Percentiles rank a stretch among this genome's conserved stretches.
phyloP scores from a whole-genome alignment of 805 yeast genomes.

The Hyphopichia homilentoma region DNA sequence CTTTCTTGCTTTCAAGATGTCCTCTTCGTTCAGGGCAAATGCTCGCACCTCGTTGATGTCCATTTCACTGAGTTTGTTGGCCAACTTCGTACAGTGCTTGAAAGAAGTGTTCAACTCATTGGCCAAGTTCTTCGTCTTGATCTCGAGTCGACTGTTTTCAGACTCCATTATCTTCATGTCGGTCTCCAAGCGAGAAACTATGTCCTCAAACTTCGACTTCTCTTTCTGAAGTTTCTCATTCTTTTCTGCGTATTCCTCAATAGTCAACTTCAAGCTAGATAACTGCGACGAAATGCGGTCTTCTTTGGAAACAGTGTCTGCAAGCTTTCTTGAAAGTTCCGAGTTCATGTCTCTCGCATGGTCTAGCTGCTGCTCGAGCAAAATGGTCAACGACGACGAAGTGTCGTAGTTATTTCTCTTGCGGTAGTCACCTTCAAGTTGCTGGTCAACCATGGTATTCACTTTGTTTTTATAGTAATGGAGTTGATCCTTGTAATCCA shows the following conservation, averaged over 20 bases:
- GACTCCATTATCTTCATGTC: conserved; percentile 21
- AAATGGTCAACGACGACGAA: conserved; percentile 14
- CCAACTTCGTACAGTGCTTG: conserved; percentile 27
- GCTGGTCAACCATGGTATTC: conserved; percentile 16
- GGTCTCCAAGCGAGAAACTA: conserved; percentile 24
- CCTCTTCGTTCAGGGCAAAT: conserved; percentile 23
- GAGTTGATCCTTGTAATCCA: conserved; percentile 32
- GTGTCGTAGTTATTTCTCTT: conserved; percentile 6
- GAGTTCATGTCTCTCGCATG: conserved; percentile 23
- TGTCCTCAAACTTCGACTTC: conserved; percentile 21
- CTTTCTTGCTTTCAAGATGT: conserved; percentile 2
- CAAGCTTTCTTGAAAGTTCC: conserved; percentile 20
- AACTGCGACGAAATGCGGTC: conserved; percentile 13
- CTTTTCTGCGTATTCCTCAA: conserved; percentile 16
- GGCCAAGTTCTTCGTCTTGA: conserved; percentile 20
- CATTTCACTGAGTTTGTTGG: conserved; percentile 19
- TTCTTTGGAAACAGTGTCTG: conserved; percentile 17
- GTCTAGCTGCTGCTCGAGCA: conserved; percentile 32
- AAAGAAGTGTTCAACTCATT: conserved; percentile 28
- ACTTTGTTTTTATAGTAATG: conserved; percentile 27
- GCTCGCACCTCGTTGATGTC: conserved; percentile 26
- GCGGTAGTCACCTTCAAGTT: conserved; percentile 2
- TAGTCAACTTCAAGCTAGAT: conserved; percentile 5
- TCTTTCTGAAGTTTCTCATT: conserved; percentile 18
- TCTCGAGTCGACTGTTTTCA: conserved; percentile 29